phyloP scores from a whole-genome alignment of 306 rosid genomes.

The Biancaea sappan region DNA sequence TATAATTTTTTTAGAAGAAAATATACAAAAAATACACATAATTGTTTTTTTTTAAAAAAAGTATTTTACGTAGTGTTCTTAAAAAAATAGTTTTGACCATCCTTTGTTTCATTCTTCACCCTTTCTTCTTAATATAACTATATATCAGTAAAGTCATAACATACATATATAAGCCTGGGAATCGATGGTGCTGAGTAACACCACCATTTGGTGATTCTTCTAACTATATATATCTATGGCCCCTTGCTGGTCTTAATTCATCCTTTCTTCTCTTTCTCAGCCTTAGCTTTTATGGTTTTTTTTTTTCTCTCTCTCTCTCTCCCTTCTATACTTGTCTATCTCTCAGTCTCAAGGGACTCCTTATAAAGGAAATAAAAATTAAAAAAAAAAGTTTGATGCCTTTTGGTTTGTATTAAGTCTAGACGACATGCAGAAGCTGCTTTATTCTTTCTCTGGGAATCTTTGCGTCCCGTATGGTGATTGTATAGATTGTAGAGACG shows the following conservation, averaged over 20 bases:
- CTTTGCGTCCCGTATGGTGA: background rate
- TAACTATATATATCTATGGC: conserved; percentile 37
- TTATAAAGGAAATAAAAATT: too few species aligned
- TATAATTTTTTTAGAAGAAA: too few species aligned
- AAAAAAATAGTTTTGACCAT: too few species aligned
- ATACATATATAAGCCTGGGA: background rate
- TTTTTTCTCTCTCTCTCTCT: too few species aligned
- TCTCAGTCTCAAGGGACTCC: background rate
- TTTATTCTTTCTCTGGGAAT: background rate
- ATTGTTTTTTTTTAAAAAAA: too few species aligned
- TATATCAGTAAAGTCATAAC: too few species aligned
- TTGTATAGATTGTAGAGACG: too few species aligned
- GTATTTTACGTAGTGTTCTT: too few species aligned
- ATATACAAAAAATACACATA: too few species aligned
- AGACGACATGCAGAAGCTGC: background rate
- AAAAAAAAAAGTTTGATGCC: background rate
- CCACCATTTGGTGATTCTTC: conserved; percentile 20
- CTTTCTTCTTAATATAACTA: too few species aligned
- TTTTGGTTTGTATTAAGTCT: background rate
- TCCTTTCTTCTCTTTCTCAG: conserved; percentile 9
- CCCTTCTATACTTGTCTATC: too few species aligned
- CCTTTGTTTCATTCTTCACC: too few species aligned
- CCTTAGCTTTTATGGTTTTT: background rate
- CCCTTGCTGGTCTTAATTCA: conserved; percentile 33
- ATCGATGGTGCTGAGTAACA: background rate